Evolutionary conservation across 2,329 filamentous ascomycete species (phyloP).

Genomic region (Paraconiothyrium brasiliense): DNA sequence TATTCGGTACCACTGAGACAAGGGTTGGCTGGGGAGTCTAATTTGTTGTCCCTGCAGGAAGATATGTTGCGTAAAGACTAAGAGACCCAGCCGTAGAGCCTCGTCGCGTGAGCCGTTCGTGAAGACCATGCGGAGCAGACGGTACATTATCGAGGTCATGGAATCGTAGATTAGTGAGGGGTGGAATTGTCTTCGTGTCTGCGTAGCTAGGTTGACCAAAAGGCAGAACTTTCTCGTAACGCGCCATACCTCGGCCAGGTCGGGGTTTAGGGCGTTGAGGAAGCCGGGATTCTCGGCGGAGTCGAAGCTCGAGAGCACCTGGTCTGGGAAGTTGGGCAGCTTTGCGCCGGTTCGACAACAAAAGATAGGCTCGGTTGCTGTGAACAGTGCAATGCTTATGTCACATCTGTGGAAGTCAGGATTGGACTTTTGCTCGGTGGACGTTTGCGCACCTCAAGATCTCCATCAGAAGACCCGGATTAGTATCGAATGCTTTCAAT

Average conservation of each 20-base stretch:
- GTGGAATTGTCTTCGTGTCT: constrained; percentile 28
- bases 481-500: constrained; percentile 38
- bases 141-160: constrained; percentile 55
- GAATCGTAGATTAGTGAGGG: constrained; percentile 35
- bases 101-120: constrained; percentile 36
- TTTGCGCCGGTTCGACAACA: constrained; percentile 18
- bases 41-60: constrained; percentile 53
- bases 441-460: constrained; percentile 38
- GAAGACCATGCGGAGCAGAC: constrained; percentile 39
- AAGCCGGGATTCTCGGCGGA: neutral
- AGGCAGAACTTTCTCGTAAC: constrained; percentile 37
- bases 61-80: constrained; percentile 51
- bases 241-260: constrained; percentile 34
- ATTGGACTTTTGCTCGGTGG: too few relatives aligned
- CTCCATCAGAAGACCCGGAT: constrained; percentile 50
- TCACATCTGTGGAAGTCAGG: constrained; percentile 29
- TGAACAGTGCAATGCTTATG: constrained; percentile 36
- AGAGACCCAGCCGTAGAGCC: constrained; percentile 51
- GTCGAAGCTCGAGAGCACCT: neutral
- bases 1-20: constrained; percentile 15
- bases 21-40: constrained; percentile 24
- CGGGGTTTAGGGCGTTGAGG: constrained; percentile 16
- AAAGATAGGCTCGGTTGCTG: constrained; percentile 33
- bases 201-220: constrained; percentile 36
- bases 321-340: neutral